phyloP scores from a whole-genome alignment of 2,329 filamentous ascomycete species.

The Chrysoporthe puriensis region DNA sequence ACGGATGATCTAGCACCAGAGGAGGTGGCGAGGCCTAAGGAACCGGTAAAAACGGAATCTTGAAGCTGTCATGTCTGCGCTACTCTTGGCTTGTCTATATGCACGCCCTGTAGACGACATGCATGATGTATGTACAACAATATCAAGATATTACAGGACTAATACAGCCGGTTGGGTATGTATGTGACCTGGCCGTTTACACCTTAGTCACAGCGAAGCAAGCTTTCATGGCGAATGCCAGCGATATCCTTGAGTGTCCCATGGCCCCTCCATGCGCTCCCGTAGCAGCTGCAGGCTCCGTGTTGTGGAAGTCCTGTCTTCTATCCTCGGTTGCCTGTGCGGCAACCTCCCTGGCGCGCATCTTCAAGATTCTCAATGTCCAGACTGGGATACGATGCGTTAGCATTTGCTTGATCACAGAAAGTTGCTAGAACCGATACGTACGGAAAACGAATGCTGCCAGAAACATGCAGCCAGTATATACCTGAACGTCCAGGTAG shows the following conservation, averaged over 20 bases:
- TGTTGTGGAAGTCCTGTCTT: conserved; percentile 35
- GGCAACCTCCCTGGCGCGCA: conserved; percentile 43
- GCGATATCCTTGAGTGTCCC: neutral
- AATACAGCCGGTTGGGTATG: neutral
- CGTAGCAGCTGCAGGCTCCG: conserved; percentile 30
- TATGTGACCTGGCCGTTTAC: neutral
- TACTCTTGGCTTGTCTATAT: neutral
- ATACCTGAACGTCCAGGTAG: conserved; percentile 59
- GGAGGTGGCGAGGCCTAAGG: neutral
- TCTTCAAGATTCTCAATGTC: conserved; percentile 48
- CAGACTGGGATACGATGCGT: conserved; percentile 38
- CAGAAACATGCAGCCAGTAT: conserved; percentile 64
- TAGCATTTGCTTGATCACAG: conserved; percentile 5
- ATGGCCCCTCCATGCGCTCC: neutral
- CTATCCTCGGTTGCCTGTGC: conserved; percentile 36
- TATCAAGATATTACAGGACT: neutral
- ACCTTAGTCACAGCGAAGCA: conserved; percentile 28
- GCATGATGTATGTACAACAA: conserved; percentile 13
- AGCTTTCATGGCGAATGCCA: conserved; percentile 24
- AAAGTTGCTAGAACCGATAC: conserved; percentile 21
- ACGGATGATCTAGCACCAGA: conserved; percentile 5
- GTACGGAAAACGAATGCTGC: conserved; percentile 52
- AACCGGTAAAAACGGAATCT: neutral
- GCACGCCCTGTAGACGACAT: neutral
- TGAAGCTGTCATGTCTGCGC: neutral